phyloP scores from a whole-genome alignment of 352 stramenopile species.

The Aphanomyces euteiches region DNA sequence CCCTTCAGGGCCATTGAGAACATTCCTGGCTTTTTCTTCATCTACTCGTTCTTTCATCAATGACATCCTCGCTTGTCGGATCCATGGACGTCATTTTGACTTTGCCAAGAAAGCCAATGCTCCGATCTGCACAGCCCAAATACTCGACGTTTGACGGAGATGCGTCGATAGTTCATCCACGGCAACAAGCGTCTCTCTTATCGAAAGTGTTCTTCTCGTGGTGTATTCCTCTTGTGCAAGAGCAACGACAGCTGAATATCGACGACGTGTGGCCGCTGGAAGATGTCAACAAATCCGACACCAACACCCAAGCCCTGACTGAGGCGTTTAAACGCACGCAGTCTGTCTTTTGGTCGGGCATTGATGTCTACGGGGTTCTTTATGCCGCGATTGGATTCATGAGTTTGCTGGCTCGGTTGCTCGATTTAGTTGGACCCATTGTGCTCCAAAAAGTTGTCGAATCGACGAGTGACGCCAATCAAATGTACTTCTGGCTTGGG shows the following conservation, averaged over 20 bases:
- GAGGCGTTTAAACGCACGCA: not conserved
- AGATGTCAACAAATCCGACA: not conserved
- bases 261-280: slow-evolving; percentile 11
- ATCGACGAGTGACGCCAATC: not conserved
- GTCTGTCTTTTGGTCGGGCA: slow-evolving; percentile 8
- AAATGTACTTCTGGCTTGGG: slow-evolving; percentile 16
- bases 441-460: slow-evolving; percentile 23
- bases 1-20: too few species aligned
- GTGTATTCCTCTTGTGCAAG: not conserved
- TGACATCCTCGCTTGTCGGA: too few species aligned
- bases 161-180: not conserved
- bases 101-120: not conserved
- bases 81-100: too few species aligned
- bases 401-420: slow-evolving; percentile 4
- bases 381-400: slow-evolving; percentile 5
- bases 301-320: not conserved
- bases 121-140: not conserved
- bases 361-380: slow-evolving; percentile 5
- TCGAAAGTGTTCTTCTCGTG: slow-evolving; percentile 11
- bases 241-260: slow-evolving; percentile 2
- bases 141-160: slow-evolving; percentile 5
- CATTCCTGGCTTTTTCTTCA: too few species aligned
- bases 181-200: not conserved
- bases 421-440: slow-evolving; percentile 23
- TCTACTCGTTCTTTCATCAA: too few species aligned